These are phyloP conservation scores for Fusarium buxicola DNA, from an alignment of 2,329 filamentous ascomycete genomes.

Conservation along the genomic window DNA sequence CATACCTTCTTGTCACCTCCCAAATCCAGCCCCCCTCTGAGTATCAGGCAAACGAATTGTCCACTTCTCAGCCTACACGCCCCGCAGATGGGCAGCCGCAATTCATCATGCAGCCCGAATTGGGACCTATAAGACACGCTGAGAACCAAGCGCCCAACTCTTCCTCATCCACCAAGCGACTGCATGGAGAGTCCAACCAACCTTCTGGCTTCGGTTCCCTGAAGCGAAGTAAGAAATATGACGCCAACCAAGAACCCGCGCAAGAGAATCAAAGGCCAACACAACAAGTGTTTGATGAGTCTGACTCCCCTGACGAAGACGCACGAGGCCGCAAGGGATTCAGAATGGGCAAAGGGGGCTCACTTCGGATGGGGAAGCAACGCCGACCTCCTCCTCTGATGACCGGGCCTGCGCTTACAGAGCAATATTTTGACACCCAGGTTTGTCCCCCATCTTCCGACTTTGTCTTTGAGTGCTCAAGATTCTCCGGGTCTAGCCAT, in stretches of 20 bases:
- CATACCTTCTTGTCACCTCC: neutral
- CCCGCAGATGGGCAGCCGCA: no score
- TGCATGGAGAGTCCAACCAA: slow-evolving; percentile 24
- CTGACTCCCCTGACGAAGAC: slow-evolving; percentile 19
- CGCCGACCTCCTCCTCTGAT: slow-evolving; percentile 40
- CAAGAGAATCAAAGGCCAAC: neutral
- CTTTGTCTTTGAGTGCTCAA: slow-evolving; percentile 25
- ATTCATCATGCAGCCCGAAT: neutral
- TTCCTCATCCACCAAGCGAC: slow-evolving; percentile 24
- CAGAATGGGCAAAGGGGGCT: slow-evolving; percentile 48
- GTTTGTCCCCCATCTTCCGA: slow-evolving; percentile 26
- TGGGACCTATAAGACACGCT: neutral
- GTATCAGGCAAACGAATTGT: neutral
- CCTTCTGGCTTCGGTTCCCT: slow-evolving; percentile 3
- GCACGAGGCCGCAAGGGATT: slow-evolving; percentile 38
- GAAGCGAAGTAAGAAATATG: slow-evolving; percentile 36
- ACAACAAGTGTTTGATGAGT: slow-evolving; percentile 12
- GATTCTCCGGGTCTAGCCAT: neutral
- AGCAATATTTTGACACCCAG: slow-evolving; percentile 17
- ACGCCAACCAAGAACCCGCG: neutral
- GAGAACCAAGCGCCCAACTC: neutral
- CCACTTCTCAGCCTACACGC: no score
- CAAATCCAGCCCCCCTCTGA: neutral
- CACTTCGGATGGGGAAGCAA: slow-evolving; percentile 49
- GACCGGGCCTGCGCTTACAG: slow-evolving; percentile 29